Conservation (phyloP, 257 asterid species). For the Capsicum pubescens region DNA sequence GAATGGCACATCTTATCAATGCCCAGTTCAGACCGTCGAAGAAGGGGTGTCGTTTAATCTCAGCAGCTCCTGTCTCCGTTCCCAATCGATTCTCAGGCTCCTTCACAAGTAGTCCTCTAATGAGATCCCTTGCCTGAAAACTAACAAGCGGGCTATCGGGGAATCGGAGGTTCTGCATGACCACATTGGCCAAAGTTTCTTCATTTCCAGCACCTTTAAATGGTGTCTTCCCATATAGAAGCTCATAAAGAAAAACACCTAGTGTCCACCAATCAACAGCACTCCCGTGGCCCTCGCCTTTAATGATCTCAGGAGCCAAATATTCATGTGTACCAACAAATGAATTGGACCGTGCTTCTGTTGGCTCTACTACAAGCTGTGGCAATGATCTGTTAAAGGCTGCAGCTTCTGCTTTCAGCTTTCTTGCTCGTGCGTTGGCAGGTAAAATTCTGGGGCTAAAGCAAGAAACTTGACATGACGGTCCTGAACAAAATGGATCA, state of each 20-base stretch:
- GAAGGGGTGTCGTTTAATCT: conserved; percentile 88
- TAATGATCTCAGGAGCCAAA: conserved; percentile 92
- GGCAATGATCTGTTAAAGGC: conserved; percentile 60
- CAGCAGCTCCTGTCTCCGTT: conserved; percentile 82
- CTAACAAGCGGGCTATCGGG: conserved; percentile 86
- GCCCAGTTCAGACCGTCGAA: conserved; percentile 95
- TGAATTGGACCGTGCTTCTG: conserved; percentile 90
- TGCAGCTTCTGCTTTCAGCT: conserved; percentile 54
- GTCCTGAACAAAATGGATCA: conserved; percentile 91
- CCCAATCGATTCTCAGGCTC: conserved; percentile 85
- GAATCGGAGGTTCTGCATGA: conserved; percentile 66
- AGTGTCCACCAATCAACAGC: conserved; percentile 99
- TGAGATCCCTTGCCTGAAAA: conserved; percentile 79
- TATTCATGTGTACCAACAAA: conserved; percentile 97
- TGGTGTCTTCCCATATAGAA: conserved; percentile 87
- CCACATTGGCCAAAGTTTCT: conserved; percentile 82
- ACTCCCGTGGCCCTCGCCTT: conserved; percentile 94
- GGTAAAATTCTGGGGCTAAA: conserved; percentile 73
- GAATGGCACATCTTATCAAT: conserved; percentile 73
- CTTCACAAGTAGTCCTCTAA: conserved; percentile 72
- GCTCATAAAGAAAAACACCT: conserved; percentile 86
- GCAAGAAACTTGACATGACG: conserved; percentile 90
- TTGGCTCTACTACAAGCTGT: conserved; percentile 93
- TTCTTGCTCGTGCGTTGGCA: conserved; percentile 57
- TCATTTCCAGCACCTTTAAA: conserved; percentile 81